These are phyloP conservation scores for Beta lomatogona DNA, from an alignment of 179 eudicot genomes.

Conservation along the genomic window DNA sequence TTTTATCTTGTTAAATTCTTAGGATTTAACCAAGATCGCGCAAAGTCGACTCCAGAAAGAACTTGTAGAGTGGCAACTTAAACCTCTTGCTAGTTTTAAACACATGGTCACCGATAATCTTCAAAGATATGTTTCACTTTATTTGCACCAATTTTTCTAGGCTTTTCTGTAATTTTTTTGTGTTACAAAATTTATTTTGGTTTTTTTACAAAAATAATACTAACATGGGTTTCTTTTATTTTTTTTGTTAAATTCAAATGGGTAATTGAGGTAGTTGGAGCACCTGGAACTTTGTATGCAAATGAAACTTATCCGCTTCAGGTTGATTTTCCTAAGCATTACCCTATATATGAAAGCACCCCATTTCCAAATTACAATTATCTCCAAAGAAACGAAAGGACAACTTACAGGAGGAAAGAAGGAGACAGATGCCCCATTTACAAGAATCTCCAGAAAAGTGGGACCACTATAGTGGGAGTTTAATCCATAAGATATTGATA, in stretches of 20 bases:
- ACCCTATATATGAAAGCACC: conserved; percentile 92
- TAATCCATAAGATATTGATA: too few species aligned
- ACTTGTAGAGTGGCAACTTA: conserved; percentile 80
- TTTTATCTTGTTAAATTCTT: neutral
- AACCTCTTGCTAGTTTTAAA: conserved; percentile 84
- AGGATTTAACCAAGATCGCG: conserved; percentile 73
- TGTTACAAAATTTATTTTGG: too few species aligned
- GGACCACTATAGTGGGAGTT: too few species aligned
- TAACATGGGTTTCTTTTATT: too few species aligned
- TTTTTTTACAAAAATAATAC: too few species aligned
- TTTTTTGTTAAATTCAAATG: conserved; percentile 41
- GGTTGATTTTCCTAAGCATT: conserved; percentile 97
- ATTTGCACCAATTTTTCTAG: too few species aligned
- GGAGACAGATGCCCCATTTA: too few species aligned
- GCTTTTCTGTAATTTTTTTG: too few species aligned
- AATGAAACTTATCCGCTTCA: conserved; percentile 79
- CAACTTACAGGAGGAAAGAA: too few species aligned
- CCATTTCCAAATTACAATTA: conserved; percentile 26
- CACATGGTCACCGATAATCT: conserved; percentile 87
- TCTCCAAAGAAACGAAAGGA: too few species aligned
- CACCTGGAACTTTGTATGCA: conserved; percentile 83
- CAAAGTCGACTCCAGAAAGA: conserved; percentile 86
- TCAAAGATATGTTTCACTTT: conserved; percentile 45
- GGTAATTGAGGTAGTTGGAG: conserved; percentile 87
- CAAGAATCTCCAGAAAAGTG: too few species aligned